phyloP scores from a whole-genome alignment of 2,329 filamentous ascomycete species.

The Diplodia corticola region DNA sequence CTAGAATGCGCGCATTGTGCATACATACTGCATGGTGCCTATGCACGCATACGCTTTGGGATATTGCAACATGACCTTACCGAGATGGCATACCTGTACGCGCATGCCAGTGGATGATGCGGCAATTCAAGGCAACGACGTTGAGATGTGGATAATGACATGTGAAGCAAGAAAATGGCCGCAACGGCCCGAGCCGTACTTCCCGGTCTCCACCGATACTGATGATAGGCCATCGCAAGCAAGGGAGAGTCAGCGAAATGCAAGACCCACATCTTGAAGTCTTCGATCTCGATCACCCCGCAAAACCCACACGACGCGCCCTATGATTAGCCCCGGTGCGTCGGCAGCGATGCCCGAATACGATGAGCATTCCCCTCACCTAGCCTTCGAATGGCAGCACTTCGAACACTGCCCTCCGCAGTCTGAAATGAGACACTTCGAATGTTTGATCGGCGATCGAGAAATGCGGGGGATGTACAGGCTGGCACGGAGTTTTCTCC shows the following conservation, averaged over 20 bases:
- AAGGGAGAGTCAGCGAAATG: neutral
- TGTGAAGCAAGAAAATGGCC: neutral
- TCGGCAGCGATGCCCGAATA: neutral
- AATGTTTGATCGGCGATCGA: constrained; percentile 1
- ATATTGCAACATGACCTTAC: no score
- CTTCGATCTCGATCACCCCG: neutral
- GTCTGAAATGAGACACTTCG: neutral
- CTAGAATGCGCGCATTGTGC: no score
- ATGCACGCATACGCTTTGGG: no score
- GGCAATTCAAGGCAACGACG: neutral
- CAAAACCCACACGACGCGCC: neutral
- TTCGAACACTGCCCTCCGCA: neutral
- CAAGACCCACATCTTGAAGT: neutral
- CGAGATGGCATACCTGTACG: neutral
- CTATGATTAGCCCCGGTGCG: neutral
- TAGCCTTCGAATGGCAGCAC: neutral
- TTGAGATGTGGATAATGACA: neutral
- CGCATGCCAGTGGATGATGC: neutral
- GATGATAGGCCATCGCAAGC: neutral
- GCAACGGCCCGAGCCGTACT: neutral
- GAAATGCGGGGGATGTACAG: constrained; percentile 12
- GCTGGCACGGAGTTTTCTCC: constrained; percentile 1
- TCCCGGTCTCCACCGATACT: neutral
- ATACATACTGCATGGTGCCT: no score
- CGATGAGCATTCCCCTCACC: neutral